A percentile compares a stretch with the other conserved stretches of the same genome.
Conservation (phyloP, 306 rosid species). For the Purshia tridentata region DNA sequence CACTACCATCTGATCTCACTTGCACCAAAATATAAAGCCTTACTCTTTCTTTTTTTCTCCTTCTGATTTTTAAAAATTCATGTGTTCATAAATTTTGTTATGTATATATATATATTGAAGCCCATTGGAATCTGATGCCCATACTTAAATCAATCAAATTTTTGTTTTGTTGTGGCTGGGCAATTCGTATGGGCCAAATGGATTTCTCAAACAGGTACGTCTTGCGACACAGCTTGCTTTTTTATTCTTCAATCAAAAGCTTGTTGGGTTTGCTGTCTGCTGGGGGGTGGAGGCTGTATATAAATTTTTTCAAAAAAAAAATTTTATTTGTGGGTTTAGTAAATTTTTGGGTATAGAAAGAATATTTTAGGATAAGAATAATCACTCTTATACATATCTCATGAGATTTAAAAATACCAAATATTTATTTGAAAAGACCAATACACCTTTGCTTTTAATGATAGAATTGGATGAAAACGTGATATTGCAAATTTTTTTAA, state of each 20-base stretch:
- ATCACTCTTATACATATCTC: too few relatives aligned
- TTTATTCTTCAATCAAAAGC: not conserved
- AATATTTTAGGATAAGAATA: too few relatives aligned
- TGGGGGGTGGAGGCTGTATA: too few relatives aligned
- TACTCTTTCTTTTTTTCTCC: not conserved
- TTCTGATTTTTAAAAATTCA: not conserved
- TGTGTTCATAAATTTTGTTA: not conserved
- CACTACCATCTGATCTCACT: constrained; percentile 24
- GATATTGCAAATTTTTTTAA: too few relatives aligned
- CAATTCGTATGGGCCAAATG: constrained; percentile 16
- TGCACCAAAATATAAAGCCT: not conserved
- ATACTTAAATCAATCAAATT: not conserved
- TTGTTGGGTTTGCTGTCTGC: too few relatives aligned
- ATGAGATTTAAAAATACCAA: too few relatives aligned
- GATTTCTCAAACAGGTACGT: constrained; percentile 12
- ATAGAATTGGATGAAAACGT: too few relatives aligned
- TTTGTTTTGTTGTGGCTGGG: not conserved
- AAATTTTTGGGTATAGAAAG: too few relatives aligned
- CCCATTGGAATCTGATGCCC: constrained; percentile 19
- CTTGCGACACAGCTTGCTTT: constrained; percentile 21
- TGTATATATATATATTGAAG: not conserved
- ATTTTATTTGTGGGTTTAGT: too few relatives aligned
- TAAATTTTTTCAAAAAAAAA: too few relatives aligned
- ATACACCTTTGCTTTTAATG: too few relatives aligned
- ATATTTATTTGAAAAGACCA: too few relatives aligned